Conservation (phyloP, 164 flowering plant genomes). For the Berberis vulgaris region DNA sequence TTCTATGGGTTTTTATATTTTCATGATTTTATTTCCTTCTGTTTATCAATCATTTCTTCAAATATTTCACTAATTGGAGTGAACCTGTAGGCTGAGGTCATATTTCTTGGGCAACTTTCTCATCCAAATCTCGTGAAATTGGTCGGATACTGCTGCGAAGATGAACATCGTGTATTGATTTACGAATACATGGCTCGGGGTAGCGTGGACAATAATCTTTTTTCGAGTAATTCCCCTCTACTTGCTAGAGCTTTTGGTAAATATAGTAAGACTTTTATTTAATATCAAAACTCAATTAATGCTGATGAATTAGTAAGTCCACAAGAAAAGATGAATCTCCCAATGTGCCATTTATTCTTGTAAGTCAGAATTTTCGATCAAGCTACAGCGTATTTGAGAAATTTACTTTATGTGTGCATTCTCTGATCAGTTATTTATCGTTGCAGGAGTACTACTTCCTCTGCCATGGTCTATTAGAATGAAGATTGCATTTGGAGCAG, state of each 20-base stretch:
- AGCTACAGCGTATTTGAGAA: no score
- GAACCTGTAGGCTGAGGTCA: constrained; percentile 71
- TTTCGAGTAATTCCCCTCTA: constrained; percentile 49
- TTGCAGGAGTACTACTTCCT: constrained; percentile 54
- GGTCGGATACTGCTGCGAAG: constrained; percentile 90
- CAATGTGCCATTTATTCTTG: no score
- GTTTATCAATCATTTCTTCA: neutral
- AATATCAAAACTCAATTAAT: no score
- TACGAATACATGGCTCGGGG: constrained; percentile 92
- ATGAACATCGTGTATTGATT: constrained; percentile 75
- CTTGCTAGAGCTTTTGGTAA: neutral
- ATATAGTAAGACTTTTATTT: neutral
- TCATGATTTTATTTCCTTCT: neutral
- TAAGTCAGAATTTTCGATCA: no score
- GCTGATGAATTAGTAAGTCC: no score
- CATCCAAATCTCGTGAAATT: constrained; percentile 93
- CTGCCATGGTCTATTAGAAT: constrained; percentile 16
- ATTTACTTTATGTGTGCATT: neutral
- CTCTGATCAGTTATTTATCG: neutral
- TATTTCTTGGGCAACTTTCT: constrained; percentile 92
- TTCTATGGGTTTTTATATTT: neutral
- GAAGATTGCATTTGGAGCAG: constrained; percentile 52
- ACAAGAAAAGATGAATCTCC: no score
- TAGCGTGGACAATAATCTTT: constrained; percentile 80
- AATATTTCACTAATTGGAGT: neutral